phyloP scores from a whole-genome alignment of 1,284 basidiomycete species.

The Heterobasidion parviporum region DNA sequence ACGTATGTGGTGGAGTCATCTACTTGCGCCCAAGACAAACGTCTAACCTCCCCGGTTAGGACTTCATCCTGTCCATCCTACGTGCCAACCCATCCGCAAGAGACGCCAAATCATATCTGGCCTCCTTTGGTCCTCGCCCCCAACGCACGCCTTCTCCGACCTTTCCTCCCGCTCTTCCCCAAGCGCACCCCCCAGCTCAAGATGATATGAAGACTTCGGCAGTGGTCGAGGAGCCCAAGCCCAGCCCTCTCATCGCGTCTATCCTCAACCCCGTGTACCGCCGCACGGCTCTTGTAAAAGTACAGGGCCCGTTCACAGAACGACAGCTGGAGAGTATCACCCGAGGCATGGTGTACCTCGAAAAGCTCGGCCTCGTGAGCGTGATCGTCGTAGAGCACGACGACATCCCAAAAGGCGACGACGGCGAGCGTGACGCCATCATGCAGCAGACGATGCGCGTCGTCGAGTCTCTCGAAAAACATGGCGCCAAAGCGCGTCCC shows the following conservation, averaged over 20 bases:
- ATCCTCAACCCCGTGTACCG: constrained; percentile 78
- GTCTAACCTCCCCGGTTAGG: constrained; percentile 38
- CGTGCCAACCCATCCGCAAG: constrained; percentile 88
- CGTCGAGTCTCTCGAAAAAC: constrained; percentile 75
- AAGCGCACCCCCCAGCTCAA: constrained; percentile 8
- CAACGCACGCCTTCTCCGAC: constrained; percentile 19
- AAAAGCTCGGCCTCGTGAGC: constrained; percentile 90
- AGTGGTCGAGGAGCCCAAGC: constrained; percentile 22
- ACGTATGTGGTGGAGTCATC: constrained; percentile 26
- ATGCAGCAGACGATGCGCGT: constrained; percentile 77
- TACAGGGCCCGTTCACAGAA: constrained; percentile 97
- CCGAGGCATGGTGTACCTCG: constrained; percentile 89
- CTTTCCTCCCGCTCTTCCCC: constrained; percentile 13
- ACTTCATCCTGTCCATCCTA: constrained; percentile 94
- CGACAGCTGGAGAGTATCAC: constrained; percentile 91
- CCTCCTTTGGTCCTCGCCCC: constrained; percentile 68
- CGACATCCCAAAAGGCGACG: constrained; percentile 58
- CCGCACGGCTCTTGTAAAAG: constrained; percentile 90
- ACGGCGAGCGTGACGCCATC: constrained; percentile 53
- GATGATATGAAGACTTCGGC: constrained; percentile 10
- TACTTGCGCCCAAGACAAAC: background rate
- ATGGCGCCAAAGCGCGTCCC: constrained; percentile 83
- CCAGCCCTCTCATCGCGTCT: constrained; percentile 65
- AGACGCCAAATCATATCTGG: constrained; percentile 86
- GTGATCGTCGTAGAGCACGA: constrained; percentile 95